Base-by-base conservation (phyloP, 176 grass and related monocot genomes). In the Carex kokanica region DNA sequence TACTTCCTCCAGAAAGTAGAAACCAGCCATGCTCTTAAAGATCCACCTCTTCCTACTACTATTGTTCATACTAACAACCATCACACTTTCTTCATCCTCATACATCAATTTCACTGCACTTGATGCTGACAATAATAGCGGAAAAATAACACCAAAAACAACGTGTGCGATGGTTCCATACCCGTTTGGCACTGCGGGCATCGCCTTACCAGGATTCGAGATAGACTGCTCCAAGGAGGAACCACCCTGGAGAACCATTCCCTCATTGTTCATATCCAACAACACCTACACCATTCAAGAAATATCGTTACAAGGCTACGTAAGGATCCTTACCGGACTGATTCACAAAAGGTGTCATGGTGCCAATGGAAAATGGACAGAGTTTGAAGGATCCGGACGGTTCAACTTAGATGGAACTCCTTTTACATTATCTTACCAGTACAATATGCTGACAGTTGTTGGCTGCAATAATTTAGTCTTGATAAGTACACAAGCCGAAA, bases 391-490 rank as follows among this genome's bases (percentile, higher is more conserved):
- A 45, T 3, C 67, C 0, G 36, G 36, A 20, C 0, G 0, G 6
- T 21, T 71, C 17, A 71, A 45, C 18, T 71, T 71, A 71, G 67
- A 43, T 2, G 67, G 67, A 71, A 71, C 67, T 71, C 67, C 67
- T 3, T 71, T 45, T 11, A 11, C 67, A 71, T 21, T 71, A 21
- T 45, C 67, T 20, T 18, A 70, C 66, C 66, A 70, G 66, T 70
- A n/a, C 66, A 70, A 70, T 43, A 40, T 70, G 66, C 17, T 70
- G 6, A 70, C 66, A 10, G 66, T 70, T 70, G 31, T n/a, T 41
- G 66, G 66, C 7, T 70, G 66, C 66, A 43, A 70, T 18, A 70
- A 40, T 70, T 70, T 70, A 70, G 66, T 40, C 17, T 18, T 20
- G 32, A 70, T 70, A 41, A 70, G 15, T 43, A 70, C 6, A 18